These are phyloP conservation scores for Chrysosphaeria jannelii DNA, from an alignment of 2,329 filamentous ascomycete genomes.

Conservation along the genomic window DNA sequence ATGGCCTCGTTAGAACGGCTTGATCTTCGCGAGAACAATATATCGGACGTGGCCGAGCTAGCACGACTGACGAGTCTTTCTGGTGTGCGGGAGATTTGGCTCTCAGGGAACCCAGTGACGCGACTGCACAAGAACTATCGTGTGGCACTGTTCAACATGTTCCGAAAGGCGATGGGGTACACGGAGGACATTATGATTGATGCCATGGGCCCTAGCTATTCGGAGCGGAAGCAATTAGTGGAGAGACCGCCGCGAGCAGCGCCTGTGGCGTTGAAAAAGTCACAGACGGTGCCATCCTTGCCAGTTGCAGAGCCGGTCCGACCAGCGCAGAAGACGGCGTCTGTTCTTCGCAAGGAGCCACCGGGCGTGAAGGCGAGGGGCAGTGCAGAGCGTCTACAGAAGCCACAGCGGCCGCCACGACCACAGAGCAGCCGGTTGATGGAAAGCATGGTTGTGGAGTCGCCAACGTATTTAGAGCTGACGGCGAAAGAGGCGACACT, in stretches of 20 bases:
- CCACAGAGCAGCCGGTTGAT: too few relatives aligned
- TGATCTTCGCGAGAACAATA: slow-evolving; percentile 66
- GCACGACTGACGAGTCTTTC: slow-evolving; percentile 73
- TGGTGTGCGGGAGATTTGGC: slow-evolving; percentile 75
- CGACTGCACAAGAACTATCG: slow-evolving; percentile 66
- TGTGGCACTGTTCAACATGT: slow-evolving; percentile 82
- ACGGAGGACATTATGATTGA: slow-evolving; percentile 79
- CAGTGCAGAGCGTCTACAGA: too few relatives aligned
- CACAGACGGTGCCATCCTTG: slow-evolving; percentile 25
- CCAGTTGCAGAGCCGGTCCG: slow-evolving; percentile 28
- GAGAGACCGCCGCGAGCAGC: slow-evolving; percentile 53
- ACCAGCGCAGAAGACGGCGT: too few relatives aligned
- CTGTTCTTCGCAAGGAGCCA: slow-evolving; percentile 27
- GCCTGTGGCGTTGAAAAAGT: slow-evolving; percentile 49
- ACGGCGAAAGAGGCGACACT: too few relatives aligned
- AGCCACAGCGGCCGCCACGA: too few relatives aligned
- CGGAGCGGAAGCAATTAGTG: slow-evolving; percentile 57
- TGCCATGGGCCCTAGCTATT: slow-evolving; percentile 50
- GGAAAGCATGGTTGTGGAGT: too few relatives aligned
- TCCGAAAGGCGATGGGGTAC: slow-evolving; percentile 68
- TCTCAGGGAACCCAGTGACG: slow-evolving; percentile 73
- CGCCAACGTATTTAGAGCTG: too few relatives aligned
- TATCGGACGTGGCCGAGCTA: slow-evolving; percentile 75
- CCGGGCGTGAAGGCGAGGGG: too few relatives aligned
- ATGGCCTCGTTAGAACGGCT: slow-evolving; percentile 67